Evolutionary conservation across 2,329 filamentous ascomycete genomes (phyloP).

Genomic region (Fusarium redolens): DNA sequence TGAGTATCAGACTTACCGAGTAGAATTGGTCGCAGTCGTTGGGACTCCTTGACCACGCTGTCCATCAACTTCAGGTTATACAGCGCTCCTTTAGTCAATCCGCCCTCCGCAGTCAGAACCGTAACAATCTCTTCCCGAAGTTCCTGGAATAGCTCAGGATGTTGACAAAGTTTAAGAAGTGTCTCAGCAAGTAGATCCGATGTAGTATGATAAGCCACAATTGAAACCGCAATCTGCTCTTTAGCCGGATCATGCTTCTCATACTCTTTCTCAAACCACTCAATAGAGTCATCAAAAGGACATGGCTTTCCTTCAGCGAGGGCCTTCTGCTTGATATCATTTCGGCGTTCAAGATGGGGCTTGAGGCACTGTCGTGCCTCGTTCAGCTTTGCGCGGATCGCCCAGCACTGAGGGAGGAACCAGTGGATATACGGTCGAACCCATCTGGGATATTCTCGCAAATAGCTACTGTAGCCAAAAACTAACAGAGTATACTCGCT

Average conservation of each 20-base stretch:
- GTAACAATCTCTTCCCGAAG: constrained; percentile 56
- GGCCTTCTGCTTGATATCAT: constrained; percentile 49
- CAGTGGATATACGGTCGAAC: constrained; percentile 61
- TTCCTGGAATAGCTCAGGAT: constrained; percentile 49
- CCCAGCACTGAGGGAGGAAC: constrained; percentile 49
- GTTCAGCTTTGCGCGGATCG: constrained; percentile 44
- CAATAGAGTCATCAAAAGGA: constrained; percentile 58
- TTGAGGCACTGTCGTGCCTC: constrained; percentile 39
- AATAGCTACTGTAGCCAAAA: constrained; percentile 30
- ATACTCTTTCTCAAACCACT: constrained; percentile 62
- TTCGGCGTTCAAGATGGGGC: not conserved
- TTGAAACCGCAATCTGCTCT: constrained; percentile 45
- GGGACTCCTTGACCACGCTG: constrained; percentile 62
- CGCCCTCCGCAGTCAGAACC: constrained; percentile 13
- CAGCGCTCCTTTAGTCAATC: constrained; percentile 58
- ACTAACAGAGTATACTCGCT: constrained; percentile 58
- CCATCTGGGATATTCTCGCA: constrained; percentile 56
- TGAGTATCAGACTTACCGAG: constrained; percentile 30
- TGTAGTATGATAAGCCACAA: constrained; percentile 67
- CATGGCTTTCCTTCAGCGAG: not conserved
- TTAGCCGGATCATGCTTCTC: constrained; percentile 39
- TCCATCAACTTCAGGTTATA: constrained; percentile 59
- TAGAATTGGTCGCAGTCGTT: constrained; percentile 58
- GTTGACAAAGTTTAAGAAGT: constrained; percentile 52
- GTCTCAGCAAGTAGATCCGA: constrained; percentile 44